Evolutionary conservation across 2,329 filamentous ascomycete species (phyloP).

Genomic region (Neophaeococcomyces mojaviensis): DNA sequence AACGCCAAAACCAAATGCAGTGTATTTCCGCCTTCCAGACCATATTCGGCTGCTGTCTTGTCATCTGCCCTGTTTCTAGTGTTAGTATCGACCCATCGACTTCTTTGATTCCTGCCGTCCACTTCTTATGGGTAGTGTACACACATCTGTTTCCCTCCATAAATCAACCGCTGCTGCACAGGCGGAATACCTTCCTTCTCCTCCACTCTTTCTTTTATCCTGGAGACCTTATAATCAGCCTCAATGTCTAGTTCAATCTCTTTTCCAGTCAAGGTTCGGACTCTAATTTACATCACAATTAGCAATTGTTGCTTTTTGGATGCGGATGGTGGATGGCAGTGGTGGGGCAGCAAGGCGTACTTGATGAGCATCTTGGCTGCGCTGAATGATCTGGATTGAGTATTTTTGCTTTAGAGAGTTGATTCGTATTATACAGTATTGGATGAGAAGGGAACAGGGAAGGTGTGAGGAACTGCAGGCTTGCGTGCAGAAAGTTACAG

Average conservation of each 20-base stretch:
- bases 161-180: slow-evolving; percentile 92
- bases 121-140: slow-evolving; percentile 22
- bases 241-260: slow-evolving; percentile 99
- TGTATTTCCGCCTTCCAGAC: slow-evolving; percentile 83
- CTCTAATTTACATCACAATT: slow-evolving; percentile 47
- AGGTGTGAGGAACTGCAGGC: no score
- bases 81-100: not conserved
- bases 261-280: slow-evolving; percentile 95
- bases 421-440: no score
- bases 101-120: not conserved
- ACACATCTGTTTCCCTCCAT: slow-evolving; percentile 96
- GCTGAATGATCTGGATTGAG: no score
- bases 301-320: slow-evolving; percentile 6
- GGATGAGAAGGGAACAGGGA: no score
- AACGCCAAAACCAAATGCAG: slow-evolving; percentile 93
- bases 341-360: slow-evolving; percentile 28
- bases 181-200: slow-evolving; percentile 98
- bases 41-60: slow-evolving; percentile 84
- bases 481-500: no score
- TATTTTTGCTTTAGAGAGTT: no score
- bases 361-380: slow-evolving; percentile 44
- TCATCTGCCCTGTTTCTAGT: slow-evolving; percentile 68
- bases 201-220: slow-evolving; percentile 98
- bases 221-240: slow-evolving; percentile 81
- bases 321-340: slow-evolving; percentile 5